Evolutionary conservation across 169 alveolate species (phyloP), one percentile per base, ranked within the genome.

Genomic region (Cryptosporidium felis): DNA sequence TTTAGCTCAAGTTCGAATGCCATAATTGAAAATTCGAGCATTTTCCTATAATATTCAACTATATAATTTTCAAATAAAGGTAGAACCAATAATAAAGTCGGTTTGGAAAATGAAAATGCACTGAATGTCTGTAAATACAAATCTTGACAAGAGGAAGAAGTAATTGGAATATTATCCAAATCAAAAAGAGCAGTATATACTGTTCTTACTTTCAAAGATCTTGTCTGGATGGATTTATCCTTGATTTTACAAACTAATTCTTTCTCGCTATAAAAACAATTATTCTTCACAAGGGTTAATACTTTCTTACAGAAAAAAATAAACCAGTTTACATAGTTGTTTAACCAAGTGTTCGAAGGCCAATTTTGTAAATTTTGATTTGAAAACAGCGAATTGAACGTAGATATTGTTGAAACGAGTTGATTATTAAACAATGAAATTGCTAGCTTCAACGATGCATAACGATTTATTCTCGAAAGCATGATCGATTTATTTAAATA

Each of bases 1-100:
- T n/a, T 74, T 2, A 53, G 16, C 46, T 74, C 85, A 16, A 51
- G 56, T 16, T 32, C n/a, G 56, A 74, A 74, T 28, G 34, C 9
- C 5, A 23, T 60, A 6, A 74, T 10, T 12, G 51, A 74, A 36
- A 51, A 74, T 34, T 74, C 85, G 4, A 74, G 58, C 60, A 74
- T 38, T 56, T 74, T 74, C 41, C 85, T 74, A 23, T 53, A 53
- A 56, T 74, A 74, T 34, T 74, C 85, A 34, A 74, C 26, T 67
- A 74, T 49, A 32, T 74, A 74, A n/a, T 34, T 74, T 45, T 74
- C 85, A 32, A 74, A 21, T 8, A 74, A 58, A 74, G 85, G 16
- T 8, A 74, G 44, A 10, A 34, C 56, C 26, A 58, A 8, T 1
- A 56, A 36, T 21, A 34, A 58, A 38, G 38, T 56, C 16, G 85